Conservation (phyloP, 805 yeast species). For the Starmerella etchellsii region DNA sequence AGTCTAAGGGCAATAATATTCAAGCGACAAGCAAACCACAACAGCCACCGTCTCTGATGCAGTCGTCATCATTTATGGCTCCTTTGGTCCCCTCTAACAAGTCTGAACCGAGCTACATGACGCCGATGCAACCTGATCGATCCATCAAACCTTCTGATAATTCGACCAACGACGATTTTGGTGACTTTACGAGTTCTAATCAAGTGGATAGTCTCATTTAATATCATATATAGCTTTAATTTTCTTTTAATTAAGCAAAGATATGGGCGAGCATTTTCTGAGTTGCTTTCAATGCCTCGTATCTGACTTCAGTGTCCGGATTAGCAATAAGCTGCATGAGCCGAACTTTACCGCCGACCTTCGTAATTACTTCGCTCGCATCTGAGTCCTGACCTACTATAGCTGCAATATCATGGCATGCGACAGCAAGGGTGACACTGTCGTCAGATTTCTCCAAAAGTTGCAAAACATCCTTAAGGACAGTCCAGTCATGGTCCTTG, state of each 20-base stretch:
- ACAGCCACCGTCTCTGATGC: too few relatives aligned
- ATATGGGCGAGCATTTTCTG: constrained; percentile 81
- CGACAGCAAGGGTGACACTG: constrained; percentile 39
- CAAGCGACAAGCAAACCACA: too few relatives aligned
- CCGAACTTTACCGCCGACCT: constrained; percentile 54
- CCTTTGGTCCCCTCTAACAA: too few relatives aligned
- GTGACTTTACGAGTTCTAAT: background rate
- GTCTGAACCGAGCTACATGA: too few relatives aligned
- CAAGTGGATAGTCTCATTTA: constrained; percentile 6
- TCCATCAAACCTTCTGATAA: too few relatives aligned
- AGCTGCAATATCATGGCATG: constrained; percentile 54
- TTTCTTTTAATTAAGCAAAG: constrained; percentile 29
- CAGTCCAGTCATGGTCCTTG: constrained; percentile 63
- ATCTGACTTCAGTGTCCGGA: constrained; percentile 75
- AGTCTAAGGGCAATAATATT: too few relatives aligned
- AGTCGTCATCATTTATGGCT: too few relatives aligned
- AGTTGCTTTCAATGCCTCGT: constrained; percentile 91
- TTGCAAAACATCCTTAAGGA: constrained; percentile 47
- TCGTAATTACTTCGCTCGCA: constrained; percentile 39
- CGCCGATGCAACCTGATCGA: background rate
- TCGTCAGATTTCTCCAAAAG: constrained; percentile 25
- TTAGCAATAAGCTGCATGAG: constrained; percentile 76
- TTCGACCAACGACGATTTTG: constrained; percentile 4
- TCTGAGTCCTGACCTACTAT: constrained; percentile 53
- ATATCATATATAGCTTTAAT: background rate